Evolutionary conservation across 768 basidiomycete species (phyloP).

Genomic region (Termitomyces titanicus): DNA sequence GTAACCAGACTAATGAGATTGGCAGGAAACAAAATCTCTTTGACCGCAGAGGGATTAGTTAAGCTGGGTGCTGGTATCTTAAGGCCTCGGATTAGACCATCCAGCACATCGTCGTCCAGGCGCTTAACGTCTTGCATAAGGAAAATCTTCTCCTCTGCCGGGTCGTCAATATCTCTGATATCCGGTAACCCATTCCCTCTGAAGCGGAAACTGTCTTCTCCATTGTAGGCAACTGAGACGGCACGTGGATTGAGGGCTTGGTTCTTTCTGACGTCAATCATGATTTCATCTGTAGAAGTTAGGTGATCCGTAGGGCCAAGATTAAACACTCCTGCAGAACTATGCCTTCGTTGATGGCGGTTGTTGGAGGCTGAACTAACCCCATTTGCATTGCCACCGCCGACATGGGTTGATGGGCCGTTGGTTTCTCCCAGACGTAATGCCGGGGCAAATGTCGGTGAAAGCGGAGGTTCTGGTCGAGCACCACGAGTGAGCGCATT

Average conservation of each 20-base stretch:
- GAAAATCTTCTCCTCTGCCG: conserved; percentile 92
- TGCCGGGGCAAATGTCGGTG: conserved; percentile 83
- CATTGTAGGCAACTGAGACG: conserved; percentile 85
- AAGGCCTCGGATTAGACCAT: conserved; percentile 84
- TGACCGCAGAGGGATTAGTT: conserved; percentile 88
- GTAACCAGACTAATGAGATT: conserved; percentile 96
- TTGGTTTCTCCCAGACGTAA: conserved; percentile 55
- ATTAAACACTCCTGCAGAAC: conserved; percentile 77
- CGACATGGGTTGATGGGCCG: conserved; percentile 28
- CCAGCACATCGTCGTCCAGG: conserved; percentile 90
- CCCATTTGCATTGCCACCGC: conserved; percentile 22
- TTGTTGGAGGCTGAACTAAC: conserved; percentile 24
- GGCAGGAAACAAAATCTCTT: conserved; percentile 98
- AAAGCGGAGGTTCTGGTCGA: conserved; percentile 68
- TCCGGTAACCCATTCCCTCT: conserved; percentile 65
- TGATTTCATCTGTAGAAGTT: conserved; percentile 73
- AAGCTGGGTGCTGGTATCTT: conserved; percentile 91
- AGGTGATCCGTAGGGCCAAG: conserved; percentile 59
- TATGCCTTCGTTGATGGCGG: conserved; percentile 80
- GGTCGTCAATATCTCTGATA: conserved; percentile 78
- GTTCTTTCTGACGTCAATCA: conserved; percentile 68
- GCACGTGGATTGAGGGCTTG: conserved; percentile 76
- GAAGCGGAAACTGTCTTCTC: conserved; percentile 71
- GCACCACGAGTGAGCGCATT: conserved; percentile 77
- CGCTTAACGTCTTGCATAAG: conserved; percentile 88